Evolutionary conservation across 1,139 yeast genomes (phyloP), one percentile per base, ranked within the genome.

Genomic region (Meyerozyma carpophila): DNA sequence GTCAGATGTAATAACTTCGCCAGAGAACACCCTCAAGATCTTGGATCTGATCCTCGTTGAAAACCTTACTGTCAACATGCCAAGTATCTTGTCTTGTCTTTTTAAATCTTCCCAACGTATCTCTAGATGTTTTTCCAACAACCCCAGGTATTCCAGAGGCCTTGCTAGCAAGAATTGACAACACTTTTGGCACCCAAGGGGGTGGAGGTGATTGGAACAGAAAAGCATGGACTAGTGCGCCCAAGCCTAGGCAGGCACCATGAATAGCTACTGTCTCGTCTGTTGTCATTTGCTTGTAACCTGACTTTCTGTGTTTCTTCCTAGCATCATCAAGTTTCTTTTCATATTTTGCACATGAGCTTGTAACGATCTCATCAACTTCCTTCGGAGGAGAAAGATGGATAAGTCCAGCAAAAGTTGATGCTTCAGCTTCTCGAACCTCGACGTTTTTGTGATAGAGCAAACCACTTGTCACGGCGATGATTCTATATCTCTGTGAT

Each of bases 31-130:
- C 98, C 61, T 93, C 98, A 44, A 94, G 70, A 61, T 90, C 96
- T 56, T 90, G 95, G 42, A 90, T 71, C 62, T 93, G 95, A 11
- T 84, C 88, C 42, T 77, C 80, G 6, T 82, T 79, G 61, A 94
- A 94, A 7, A 80, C 81, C 54, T 74, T 74, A 47, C 87, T 78
- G 61, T 94, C 98, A 50, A 89, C 77, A 54, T 87, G 95, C 99
- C 99, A 94, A 0, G 97, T 89, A 58, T 94, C 98, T 46, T 91
- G 95, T 53, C 98, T 79, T 5, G 89, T 84, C 67, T 90, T 91
- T 61, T 91, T 93, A 66, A 93, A 94, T 50, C 82, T 84, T 47
- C 95, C 84, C 42, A 94, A 73, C 1, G 81, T 77, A 28, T 83
- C 82, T 63, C 93, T 93, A 7, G 96, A 95, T 1, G 96, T 79